Conservation (phyloP, 306 rosid genomes). For the Lathyrus tuberosus region DNA sequence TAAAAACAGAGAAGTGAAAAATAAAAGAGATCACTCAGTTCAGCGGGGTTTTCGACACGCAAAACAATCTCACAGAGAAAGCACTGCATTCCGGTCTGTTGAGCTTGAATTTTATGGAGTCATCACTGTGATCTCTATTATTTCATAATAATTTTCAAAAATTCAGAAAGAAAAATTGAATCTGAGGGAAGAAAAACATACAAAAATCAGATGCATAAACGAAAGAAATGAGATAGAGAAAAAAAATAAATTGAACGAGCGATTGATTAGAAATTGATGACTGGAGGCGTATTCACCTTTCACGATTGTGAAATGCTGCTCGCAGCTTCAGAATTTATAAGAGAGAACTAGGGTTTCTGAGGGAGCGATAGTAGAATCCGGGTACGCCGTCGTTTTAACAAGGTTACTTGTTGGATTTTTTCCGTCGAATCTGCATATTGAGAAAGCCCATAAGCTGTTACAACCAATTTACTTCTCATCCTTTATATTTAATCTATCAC, state of each 20-base stretch:
- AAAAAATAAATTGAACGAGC: accelerated
- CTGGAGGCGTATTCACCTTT: neutral
- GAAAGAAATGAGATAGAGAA: too few relatives aligned
- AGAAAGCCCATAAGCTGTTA: neutral
- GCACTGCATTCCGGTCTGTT: slow-evolving; percentile 96
- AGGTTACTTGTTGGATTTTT: neutral
- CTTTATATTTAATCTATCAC: neutral
- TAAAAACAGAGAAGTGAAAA: too few relatives aligned
- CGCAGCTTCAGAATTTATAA: too few relatives aligned
- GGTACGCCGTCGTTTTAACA: too few relatives aligned
- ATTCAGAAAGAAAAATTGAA: neutral
- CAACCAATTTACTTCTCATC: too few relatives aligned
- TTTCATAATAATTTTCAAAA: accelerated
- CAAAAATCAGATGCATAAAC: too few relatives aligned
- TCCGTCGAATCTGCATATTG: neutral
- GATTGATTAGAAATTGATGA: too few relatives aligned
- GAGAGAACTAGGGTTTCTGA: too few relatives aligned
- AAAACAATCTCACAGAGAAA: slow-evolving; percentile 51
- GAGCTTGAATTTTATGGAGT: slow-evolving; percentile 87
- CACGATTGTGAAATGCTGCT: too few relatives aligned
- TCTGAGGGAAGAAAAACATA: neutral
- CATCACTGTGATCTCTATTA: slow-evolving; percentile 47
- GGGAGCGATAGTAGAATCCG: too few relatives aligned
- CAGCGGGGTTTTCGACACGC: slow-evolving; percentile 96
- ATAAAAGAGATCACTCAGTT: slow-evolving; percentile 52